Evolutionary conservation across 2,329 filamentous ascomycete species (phyloP), one percentile per base, ranked within the genome.

Genomic region (Colletotrichum abscissum): DNA sequence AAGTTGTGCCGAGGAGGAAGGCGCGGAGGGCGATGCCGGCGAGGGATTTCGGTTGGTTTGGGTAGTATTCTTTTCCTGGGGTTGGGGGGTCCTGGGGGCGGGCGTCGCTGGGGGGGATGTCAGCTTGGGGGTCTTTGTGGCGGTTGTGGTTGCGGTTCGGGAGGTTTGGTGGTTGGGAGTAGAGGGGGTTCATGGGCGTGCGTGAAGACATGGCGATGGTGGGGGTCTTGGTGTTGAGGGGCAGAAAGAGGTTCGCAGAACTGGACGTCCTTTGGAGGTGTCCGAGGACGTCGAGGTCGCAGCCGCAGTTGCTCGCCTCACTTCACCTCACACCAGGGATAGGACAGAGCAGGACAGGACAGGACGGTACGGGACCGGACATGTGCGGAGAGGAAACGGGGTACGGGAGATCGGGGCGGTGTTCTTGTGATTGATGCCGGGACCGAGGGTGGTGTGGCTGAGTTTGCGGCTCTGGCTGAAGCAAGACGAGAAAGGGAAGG

Each of bases 1-100:
- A 78, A 22, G 82, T 76, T 42, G 81, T 78, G 67, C 89, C 88
- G 52, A 92, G 86, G 73, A 84, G 85, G 77, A 91, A 90, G 38
- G 90, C 86, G 49, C 90, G 87, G 49, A 88, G 75, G 73, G 90
- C 89, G 76, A 92, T 91, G 75, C 89, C 90, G 11, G 88, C 83
- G 69, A 92, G 88, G 26, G 89, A 90, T 77, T 90, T 90, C 52
- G 85, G 80, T 67, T 87, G 85, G 76, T 86, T 84, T 0, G 86
- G 85, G 76, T 84, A 84, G 78, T 81, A 82, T 68, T 81, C 79
- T 14, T 79, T 81, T 52, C 76, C 77, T 69, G 74, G 75, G 57
- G 58, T 63, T 67, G 76, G 64, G 77, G 79, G 60, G 77, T 77
- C 75, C 67, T 72, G 74, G 63, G 67, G 52, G 42, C 33, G 49